These are phyloP conservation scores for Biscogniauxia mediterranea DNA, from an alignment of 2,329 filamentous ascomycete species.

Conservation along the genomic window DNA sequence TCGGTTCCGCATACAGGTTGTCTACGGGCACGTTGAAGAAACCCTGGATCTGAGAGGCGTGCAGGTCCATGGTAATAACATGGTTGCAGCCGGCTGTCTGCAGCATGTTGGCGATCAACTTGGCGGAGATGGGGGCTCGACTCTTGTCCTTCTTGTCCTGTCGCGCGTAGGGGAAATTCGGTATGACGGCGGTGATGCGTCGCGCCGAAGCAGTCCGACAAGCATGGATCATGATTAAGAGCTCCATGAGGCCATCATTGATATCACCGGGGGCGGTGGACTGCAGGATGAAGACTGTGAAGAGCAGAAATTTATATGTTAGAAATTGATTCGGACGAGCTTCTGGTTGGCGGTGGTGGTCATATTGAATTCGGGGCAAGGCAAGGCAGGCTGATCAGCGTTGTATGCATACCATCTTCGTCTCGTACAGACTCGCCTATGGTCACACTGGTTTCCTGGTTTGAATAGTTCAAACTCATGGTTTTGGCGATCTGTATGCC, in stretches of 20 bases:
- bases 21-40: slow-evolving; percentile 83
- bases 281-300: slow-evolving; percentile 83
- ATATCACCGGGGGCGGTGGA: slow-evolving; percentile 94
- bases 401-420: slow-evolving; percentile 65
- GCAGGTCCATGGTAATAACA: slow-evolving; percentile 94
- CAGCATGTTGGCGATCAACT: slow-evolving; percentile 96
- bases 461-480: slow-evolving; percentile 80
- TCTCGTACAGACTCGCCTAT: slow-evolving; percentile 95
- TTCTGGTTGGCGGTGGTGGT: slow-evolving; percentile 52
- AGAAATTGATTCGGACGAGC: slow-evolving; percentile 45
- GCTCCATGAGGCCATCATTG: slow-evolving; percentile 97
- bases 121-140: slow-evolving; percentile 92
- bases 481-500: slow-evolving; percentile 78
- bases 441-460: slow-evolving; percentile 85
- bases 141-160: slow-evolving; percentile 97
- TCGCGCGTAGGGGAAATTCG: slow-evolving; percentile 93
- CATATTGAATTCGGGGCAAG: not conserved
- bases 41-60: slow-evolving; percentile 90
- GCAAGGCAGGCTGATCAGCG: not conserved
- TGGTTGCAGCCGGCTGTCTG: slow-evolving; percentile 91
- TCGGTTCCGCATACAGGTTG: slow-evolving; percentile 90
- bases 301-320: not conserved
- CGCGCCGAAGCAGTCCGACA: slow-evolving; percentile 70
- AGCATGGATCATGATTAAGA: slow-evolving; percentile 97
- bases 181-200: slow-evolving; percentile 91